A percentile compares a stretch with the other conserved stretches of the same genome.
Evolutionary conservation across 2,329 filamentous ascomycete genomes (phyloP).

Genomic region (Penicillium griseofulvum): DNA sequence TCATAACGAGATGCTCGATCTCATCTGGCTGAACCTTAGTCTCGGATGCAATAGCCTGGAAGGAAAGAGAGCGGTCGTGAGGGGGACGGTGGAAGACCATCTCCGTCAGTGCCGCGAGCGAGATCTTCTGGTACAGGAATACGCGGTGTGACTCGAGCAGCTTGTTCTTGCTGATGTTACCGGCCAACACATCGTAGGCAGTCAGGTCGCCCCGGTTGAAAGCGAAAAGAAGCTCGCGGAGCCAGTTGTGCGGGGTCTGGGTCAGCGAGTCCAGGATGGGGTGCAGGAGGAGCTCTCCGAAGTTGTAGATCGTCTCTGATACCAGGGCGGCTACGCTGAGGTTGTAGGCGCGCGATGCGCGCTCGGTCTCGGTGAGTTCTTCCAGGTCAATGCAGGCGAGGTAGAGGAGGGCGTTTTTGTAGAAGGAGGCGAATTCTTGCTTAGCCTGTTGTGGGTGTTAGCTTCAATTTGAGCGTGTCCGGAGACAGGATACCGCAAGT

Average conservation of each 20-base stretch:
- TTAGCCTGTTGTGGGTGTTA: conserved; percentile 55
- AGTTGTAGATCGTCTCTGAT: conserved; percentile 97
- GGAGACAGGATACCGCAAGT: too few species aligned
- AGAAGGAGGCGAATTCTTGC: conserved; percentile 92
- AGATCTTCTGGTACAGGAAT: conserved; percentile 96
- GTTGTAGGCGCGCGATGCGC: conserved; percentile 82
- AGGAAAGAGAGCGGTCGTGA: conserved; percentile 92
- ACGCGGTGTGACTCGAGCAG: conserved; percentile 75
- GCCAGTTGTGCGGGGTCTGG: conserved; percentile 75
- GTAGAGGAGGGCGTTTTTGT: conserved; percentile 95
- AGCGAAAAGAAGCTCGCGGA: conserved; percentile 91
- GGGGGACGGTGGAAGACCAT: conserved; percentile 93
- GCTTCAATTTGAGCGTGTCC: not conserved
- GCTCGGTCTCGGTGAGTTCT: conserved; percentile 70
- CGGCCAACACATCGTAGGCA: conserved; percentile 79
- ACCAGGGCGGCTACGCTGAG: conserved; percentile 89
- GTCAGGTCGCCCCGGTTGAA: conserved; percentile 94
- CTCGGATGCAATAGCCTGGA: conserved; percentile 81
- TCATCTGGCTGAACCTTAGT: conserved; percentile 88
- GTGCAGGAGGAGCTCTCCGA: conserved; percentile 96
- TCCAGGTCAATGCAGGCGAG: conserved; percentile 89
- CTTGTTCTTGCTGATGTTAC: conserved; percentile 75
- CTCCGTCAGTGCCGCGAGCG: conserved; percentile 91
- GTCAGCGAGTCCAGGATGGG: conserved; percentile 85
- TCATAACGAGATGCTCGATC: conserved; percentile 99